Base-by-base conservation (phyloP, 129 eudicot genomes). In the Centrapalus pauciflorus region DNA sequence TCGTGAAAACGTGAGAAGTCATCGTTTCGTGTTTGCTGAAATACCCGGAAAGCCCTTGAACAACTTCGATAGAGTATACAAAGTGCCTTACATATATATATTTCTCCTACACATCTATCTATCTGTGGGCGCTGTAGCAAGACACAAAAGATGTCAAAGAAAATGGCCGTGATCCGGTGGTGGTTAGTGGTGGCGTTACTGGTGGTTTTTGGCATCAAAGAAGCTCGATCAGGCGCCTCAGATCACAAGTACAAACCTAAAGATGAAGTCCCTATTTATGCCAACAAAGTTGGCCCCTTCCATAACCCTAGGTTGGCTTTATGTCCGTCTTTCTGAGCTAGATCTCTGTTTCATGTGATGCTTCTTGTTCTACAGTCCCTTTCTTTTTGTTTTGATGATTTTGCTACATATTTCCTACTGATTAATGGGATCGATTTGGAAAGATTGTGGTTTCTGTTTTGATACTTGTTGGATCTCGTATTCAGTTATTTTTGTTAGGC, bases 221-320 rank as follows among this genome's bases (percentile, higher is more conserved):
- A 54, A 69, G 89, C 73, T 23, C 69, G 79, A 83, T 92, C 98
- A 16, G 85, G 75, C 51, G 84, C 75, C 1, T 88, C 98, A 6
- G 79, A 85, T 77, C 98, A 92, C 59, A 82, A 80, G 55, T 92
- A 85, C 81, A 92, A 88, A 65, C 55, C 68, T 27, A 77, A 74
- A 1, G 98, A 88, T 7, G 64, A 76, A 25, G 98, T 92, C 16
- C 96, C 98, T 11, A 81, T 92, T 19, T 88, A 88, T 56, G 96
- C 90, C 11, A 88, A 88, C 71, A 92, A 92, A 73, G 89, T 88
- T 55, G 96, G 95, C 48, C 98, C 98, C 37, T 92, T 88, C 59
- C 96, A 83, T 30, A 92, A 92, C 76, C 98, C 96, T 61, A 92
- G 98, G 98, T 88, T 54, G 19, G 5, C 1, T 13, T 45, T 45